A percentile compares a stretch with the other conserved stretches of the same genome.
phyloP scores from a whole-genome alignment of 192 early-diverging fungal genomes.

The Backusella parvicylindrica region DNA sequence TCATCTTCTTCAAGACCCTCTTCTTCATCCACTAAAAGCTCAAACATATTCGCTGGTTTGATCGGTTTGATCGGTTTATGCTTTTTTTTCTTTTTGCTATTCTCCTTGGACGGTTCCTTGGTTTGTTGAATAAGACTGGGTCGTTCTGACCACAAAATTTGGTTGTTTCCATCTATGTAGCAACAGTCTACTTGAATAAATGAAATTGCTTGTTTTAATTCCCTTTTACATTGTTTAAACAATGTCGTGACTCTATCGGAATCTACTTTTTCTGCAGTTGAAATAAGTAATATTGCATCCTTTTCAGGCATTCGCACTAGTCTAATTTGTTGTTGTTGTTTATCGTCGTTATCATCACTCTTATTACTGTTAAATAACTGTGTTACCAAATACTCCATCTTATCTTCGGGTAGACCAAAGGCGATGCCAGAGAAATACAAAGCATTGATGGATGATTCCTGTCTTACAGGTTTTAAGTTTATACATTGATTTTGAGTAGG shows the following conservation, averaged over 20 bases:
- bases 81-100: neutral
- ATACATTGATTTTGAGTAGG: neutral
- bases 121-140: neutral
- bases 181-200: neutral
- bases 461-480: too few species aligned
- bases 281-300: neutral
- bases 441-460: conserved; percentile 52
- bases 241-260: neutral
- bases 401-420: conserved; percentile 42
- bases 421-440: conserved; percentile 48
- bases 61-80: neutral
- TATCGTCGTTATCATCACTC: neutral
- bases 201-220: neutral
- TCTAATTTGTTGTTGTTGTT: neutral
- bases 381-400: neutral
- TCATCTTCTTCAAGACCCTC: neutral
- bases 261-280: neutral
- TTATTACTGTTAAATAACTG: neutral
- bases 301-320: neutral
- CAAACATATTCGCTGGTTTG: neutral
- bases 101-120: neutral
- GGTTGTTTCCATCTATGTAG: neutral
- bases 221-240: neutral
- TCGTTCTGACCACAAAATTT: neutral
- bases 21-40: neutral